phyloP scores from a whole-genome alignment of 2,329 filamentous ascomycete genomes.

The Chrysoporthe puriensis region DNA sequence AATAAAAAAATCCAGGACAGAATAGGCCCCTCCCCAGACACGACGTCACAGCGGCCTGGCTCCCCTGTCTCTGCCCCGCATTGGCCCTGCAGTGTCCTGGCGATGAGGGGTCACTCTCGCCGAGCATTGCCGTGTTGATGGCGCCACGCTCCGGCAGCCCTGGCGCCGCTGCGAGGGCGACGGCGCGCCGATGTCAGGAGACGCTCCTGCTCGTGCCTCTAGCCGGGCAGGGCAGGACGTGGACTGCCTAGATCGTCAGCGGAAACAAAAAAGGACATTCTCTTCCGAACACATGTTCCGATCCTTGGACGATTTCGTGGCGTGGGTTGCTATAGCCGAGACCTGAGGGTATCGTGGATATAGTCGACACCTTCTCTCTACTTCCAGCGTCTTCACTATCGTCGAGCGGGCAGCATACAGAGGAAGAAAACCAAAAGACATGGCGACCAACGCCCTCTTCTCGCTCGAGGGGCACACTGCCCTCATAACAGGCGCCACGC shows the following conservation, averaged over 20 bases:
- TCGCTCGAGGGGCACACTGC: constrained; percentile 61
- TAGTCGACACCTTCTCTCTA: background rate
- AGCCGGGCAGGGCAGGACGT: background rate
- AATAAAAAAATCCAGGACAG: background rate
- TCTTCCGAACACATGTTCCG: background rate
- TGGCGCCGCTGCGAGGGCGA: background rate
- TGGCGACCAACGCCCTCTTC: constrained; percentile 44
- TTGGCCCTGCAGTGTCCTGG: background rate
- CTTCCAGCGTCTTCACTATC: background rate
- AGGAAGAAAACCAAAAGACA: constrained; percentile 5
- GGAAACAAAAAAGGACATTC: background rate
- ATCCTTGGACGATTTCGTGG: background rate
- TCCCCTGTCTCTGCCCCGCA: constrained; percentile 9
- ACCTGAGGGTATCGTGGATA: background rate
- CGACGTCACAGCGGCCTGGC: constrained; percentile 1
- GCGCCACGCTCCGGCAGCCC: background rate
- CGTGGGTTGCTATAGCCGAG: background rate
- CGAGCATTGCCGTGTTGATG: constrained; percentile 19
- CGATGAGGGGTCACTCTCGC: constrained; percentile 23
- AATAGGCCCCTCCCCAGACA: background rate
- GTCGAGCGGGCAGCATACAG: too few species aligned
- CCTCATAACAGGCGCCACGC: constrained; percentile 59
- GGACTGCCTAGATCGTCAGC: background rate
- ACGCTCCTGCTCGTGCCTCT: background rate
- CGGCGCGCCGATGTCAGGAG: too few species aligned